Base-by-base conservation (phyloP, 2,329 filamentous ascomycete genomes). In the Mycosphaerella sp. region DNA sequence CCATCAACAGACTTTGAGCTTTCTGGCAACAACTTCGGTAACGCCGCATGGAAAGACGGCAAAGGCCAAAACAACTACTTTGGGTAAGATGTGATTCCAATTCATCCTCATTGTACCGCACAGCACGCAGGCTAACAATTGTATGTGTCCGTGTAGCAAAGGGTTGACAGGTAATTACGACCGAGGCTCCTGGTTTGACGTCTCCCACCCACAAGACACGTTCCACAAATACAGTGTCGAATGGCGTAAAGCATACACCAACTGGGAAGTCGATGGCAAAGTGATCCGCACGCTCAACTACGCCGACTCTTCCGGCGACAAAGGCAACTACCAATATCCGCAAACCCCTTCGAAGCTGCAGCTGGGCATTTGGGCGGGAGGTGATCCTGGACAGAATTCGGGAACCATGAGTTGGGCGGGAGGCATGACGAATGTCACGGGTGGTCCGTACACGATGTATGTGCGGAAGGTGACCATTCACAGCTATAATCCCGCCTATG, bases 171-270 rank as follows among this genome's bases (percentile, higher is more conserved):
- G 74, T 41, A 71, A 70, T 34, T 77, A 74, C 61, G 74, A 78
- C 59, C 71, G 74, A 42, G 77, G 70, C 36, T 47, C 60, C 40
- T 45, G 14, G n/a, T 45, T 45, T 13, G 43, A 45, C 5, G 43
- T 45, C 6, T 45, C 43, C 4, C 67, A 67, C 46, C 69, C 72
- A 45, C 58, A 65, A 8, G 71, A 73, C 41, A 78, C 80, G 48
- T 75, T 74, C 61, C 81, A 85, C 74, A 85, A 75, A 48, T 87
- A 86, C 70, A 86, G 84, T 13, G 75, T 80, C 27, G 73, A 80
- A 55, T 89, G 85, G 85, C 87, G 81, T 10, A 72, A 79, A 58
- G 78, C 83, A 1, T 70, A 74, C 52, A 69, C 88, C 8, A 76
- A 81, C 52, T 89, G 80, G 78, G 79, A 75, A 61, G 80, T 90